phyloP scores from a whole-genome alignment of 2,329 filamentous ascomycete genomes.

The Cercospora sojina region DNA sequence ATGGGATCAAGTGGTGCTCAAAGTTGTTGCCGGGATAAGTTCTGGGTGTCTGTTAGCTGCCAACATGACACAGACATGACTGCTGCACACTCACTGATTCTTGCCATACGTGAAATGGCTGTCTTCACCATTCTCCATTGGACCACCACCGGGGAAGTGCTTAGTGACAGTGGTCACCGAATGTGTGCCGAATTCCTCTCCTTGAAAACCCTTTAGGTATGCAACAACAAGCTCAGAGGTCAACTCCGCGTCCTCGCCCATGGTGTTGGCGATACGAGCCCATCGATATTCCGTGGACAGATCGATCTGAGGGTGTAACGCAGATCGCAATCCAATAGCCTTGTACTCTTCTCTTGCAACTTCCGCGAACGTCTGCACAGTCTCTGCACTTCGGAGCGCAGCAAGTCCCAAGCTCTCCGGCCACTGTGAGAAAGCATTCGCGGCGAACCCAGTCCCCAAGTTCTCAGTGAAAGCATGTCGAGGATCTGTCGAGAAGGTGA shows the following conservation, averaged over 20 bases:
- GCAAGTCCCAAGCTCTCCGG: constrained; percentile 54
- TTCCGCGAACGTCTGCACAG: constrained; percentile 51
- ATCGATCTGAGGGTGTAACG: constrained; percentile 54
- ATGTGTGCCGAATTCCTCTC: constrained; percentile 44
- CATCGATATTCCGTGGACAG: constrained; percentile 54
- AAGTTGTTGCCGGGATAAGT: constrained; percentile 54
- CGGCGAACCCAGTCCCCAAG: constrained; percentile 45
- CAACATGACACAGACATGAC: too few species aligned
- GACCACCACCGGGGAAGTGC: constrained; percentile 55
- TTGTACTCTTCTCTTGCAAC: constrained; percentile 51
- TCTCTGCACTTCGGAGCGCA: constrained; percentile 47
- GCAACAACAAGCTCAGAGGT: constrained; percentile 34
- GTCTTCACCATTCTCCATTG: constrained; percentile 53
- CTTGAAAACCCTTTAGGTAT: constrained; percentile 53
- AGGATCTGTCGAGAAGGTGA: constrained; percentile 52
- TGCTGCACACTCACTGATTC: constrained; percentile 44
- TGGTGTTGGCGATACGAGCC: constrained; percentile 49
- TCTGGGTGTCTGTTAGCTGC: not conserved
- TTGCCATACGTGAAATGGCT: constrained; percentile 55
- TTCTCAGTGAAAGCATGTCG: constrained; percentile 49
- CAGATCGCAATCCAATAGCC: constrained; percentile 46
- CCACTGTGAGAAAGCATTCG: constrained; percentile 52
- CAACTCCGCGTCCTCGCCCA: constrained; percentile 52
- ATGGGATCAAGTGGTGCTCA: constrained; percentile 53
- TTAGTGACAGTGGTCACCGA: constrained; percentile 54